Evolutionary conservation across 768 basidiomycete species (phyloP).

Genomic region (Stropharia rugosoannulata): DNA sequence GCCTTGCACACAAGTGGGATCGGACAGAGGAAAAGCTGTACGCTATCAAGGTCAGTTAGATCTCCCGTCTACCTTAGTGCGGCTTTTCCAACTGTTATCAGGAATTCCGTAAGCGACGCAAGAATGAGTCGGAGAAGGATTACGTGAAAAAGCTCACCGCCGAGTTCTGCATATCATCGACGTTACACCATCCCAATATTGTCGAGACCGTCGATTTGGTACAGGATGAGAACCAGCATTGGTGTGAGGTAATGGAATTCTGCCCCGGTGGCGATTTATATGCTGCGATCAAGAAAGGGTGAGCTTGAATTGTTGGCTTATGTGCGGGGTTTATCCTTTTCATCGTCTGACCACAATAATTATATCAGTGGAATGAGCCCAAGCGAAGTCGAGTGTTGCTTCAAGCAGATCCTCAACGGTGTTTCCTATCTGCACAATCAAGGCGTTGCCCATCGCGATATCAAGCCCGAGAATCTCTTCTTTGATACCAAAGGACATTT

Average conservation of each 20-base stretch:
- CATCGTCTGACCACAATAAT: background rate
- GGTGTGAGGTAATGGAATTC: constrained; percentile 99
- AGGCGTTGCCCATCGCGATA: constrained; percentile 96
- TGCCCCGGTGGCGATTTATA: constrained; percentile 98
- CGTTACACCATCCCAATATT: constrained; percentile 89
- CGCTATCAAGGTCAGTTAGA: constrained; percentile 85
- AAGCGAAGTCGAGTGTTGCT: constrained; percentile 94
- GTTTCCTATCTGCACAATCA: constrained; percentile 92
- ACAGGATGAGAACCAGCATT: constrained; percentile 95
- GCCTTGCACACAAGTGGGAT: constrained; percentile 99
- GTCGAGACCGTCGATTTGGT: constrained; percentile 99
- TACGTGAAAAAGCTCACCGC: constrained; percentile 99
- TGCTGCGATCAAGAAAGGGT: constrained; percentile 97
- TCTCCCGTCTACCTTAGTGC: constrained; percentile 2
- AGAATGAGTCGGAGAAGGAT: constrained; percentile 98
- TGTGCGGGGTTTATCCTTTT: background rate
- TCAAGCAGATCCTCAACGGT: constrained; percentile 92
- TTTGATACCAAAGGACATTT: constrained; percentile 91
- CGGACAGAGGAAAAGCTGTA: constrained; percentile 94
- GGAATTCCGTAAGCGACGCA: constrained; percentile 98
- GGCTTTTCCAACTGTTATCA: constrained; percentile 26
- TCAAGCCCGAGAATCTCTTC: constrained; percentile 97
- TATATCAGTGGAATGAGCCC: constrained; percentile 65
- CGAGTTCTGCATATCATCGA: constrained; percentile 98
- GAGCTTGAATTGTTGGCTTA: constrained; percentile 15